Evolutionary conservation across 768 basidiomycete species (phyloP).

Genomic region (Sistotremastrum suecicum): DNA sequence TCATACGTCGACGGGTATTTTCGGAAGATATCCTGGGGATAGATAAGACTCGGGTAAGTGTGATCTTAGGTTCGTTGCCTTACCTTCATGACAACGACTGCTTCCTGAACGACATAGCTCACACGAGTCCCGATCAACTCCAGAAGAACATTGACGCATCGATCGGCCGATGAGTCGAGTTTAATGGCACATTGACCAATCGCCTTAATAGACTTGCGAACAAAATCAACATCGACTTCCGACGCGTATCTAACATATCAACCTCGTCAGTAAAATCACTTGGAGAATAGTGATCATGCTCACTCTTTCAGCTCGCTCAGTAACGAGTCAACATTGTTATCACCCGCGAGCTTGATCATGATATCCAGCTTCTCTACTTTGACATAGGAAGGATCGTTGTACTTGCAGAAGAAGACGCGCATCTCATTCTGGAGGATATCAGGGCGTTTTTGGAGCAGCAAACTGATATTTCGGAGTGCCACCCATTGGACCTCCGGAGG

Average conservation of each 20-base stretch:
- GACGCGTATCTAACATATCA: conserved; percentile 62
- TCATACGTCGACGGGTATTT: conserved; percentile 96
- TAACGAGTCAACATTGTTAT: conserved; percentile 87
- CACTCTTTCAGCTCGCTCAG: conserved; percentile 95
- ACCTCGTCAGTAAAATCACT: conserved; percentile 2
- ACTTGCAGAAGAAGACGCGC: conserved; percentile 99
- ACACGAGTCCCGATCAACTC: conserved; percentile 89
- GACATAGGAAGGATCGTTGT: conserved; percentile 98
- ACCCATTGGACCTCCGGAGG: conserved; percentile 99
- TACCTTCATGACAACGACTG: conserved; percentile 98
- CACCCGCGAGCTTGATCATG: conserved; percentile 86
- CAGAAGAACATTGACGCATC: conserved; percentile 86
- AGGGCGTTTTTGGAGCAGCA: conserved; percentile 84
- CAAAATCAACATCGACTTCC: conserved; percentile 98
- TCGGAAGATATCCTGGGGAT: conserved; percentile 82
- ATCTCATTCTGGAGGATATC: conserved; percentile 91
- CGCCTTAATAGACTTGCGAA: conserved; percentile 84
- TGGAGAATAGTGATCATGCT: too few relatives aligned
- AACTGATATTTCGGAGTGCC: conserved; percentile 89
- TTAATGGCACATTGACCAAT: conserved; percentile 96
- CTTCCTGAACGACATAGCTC: conserved; percentile 96
- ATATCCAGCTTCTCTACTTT: conserved; percentile 98
- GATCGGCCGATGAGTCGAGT: conserved; percentile 83
- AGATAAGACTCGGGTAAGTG: not conserved
- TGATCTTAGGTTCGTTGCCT: conserved; percentile 3